These are phyloP conservation scores for Eragrostis tef DNA, from an alignment of 202 grass and related monocot species.

Conservation along the genomic window DNA sequence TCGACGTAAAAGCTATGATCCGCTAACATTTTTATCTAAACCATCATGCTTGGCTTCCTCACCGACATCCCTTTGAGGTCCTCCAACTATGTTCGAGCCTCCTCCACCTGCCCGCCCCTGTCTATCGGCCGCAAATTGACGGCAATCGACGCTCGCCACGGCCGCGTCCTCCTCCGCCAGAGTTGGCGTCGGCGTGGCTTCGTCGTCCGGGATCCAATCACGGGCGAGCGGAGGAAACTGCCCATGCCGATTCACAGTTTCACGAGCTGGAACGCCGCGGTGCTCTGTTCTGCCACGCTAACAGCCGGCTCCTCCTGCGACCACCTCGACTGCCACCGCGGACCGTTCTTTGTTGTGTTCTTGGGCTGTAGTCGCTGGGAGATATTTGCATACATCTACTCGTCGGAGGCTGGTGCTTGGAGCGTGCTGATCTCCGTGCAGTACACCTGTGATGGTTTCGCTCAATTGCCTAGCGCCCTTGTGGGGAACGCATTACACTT, in stretches of 20 bases:
- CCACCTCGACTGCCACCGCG: background rate
- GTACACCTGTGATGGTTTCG: background rate
- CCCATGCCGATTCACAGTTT: background rate
- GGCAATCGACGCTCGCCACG: background rate
- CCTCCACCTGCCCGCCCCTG: background rate
- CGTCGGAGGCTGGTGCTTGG: background rate
- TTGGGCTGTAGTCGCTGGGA: background rate
- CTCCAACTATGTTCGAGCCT: background rate
- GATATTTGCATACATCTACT: background rate
- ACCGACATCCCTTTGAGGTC: too few species aligned
- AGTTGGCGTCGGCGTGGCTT: background rate
- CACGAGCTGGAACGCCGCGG: background rate
- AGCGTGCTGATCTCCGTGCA: background rate
- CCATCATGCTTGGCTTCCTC: background rate
- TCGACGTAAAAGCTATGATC: too few species aligned
- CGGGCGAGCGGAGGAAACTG: background rate
- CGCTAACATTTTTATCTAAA: too few species aligned
- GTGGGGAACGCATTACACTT: background rate
- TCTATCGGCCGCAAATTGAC: background rate
- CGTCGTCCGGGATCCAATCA: background rate
- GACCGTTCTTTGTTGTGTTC: background rate
- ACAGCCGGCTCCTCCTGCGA: background rate
- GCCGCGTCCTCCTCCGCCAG: background rate
- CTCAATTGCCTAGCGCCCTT: background rate
- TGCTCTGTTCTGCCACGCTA: background rate